Conservation (phyloP, 768 basidiomycete species). For the Termitomyces sp. region DNA sequence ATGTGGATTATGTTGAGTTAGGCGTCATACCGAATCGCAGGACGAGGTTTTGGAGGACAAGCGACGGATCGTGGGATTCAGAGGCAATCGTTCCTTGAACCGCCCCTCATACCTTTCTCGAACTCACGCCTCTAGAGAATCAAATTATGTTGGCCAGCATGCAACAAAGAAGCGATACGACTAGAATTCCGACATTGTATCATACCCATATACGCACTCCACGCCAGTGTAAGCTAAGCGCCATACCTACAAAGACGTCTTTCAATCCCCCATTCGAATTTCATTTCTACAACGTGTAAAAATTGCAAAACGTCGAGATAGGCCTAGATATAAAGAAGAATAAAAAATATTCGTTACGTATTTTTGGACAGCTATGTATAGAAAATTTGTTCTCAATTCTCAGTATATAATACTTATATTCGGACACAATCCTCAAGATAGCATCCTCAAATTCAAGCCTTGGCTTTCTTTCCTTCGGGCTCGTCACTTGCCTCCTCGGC, state of each 20-base stretch:
- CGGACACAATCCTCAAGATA: not conserved
- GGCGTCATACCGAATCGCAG: constrained; percentile 51
- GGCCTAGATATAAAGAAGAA: constrained; percentile 18
- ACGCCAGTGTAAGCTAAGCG: not conserved
- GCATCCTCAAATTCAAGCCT: constrained; percentile 21
- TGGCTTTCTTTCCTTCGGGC: constrained; percentile 34
- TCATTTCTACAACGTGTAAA: constrained; percentile 12
- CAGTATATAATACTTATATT: not conserved
- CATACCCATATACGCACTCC: not conserved
- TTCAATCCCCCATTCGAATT: not conserved
- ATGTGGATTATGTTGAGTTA: constrained; percentile 67
- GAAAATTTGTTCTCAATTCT: not conserved
- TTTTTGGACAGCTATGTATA: constrained; percentile 3
- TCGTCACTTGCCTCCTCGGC: constrained; percentile 20
- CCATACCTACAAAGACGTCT: not conserved
- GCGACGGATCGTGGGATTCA: constrained; percentile 48
- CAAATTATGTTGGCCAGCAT: not conserved
- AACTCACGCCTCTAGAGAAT: not conserved
- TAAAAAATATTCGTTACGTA: constrained; percentile 12
- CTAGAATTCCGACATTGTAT: not conserved
- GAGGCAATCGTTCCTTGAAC: constrained; percentile 58
- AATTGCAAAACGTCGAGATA: constrained; percentile 4
- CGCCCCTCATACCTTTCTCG: not conserved
- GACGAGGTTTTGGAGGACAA: constrained; percentile 43
- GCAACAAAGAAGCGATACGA: not conserved